Base-by-base conservation (phyloP, 495 filamentous ascomycete species). In the Lichina pygmaea region DNA sequence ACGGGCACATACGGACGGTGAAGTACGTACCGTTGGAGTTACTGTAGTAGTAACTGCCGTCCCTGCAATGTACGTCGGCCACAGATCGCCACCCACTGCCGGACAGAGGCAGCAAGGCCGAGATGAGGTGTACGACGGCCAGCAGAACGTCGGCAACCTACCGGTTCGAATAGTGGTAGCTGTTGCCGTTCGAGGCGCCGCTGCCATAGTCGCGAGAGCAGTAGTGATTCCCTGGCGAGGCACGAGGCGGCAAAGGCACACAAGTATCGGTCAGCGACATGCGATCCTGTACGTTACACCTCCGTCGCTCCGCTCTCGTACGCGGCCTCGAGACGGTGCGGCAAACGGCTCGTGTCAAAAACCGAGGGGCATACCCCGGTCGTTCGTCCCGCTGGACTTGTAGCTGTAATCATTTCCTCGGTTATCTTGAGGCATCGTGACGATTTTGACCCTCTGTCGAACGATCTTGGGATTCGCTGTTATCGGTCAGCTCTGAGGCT, bases 201-300 rank as follows among this genome's bases (percentile, higher is more conserved):
- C 24, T 44, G 24, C 44, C 44, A 15, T 46, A 46, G 44, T 46
- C 44, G 34, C 44, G 44, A 24, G 44, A 10, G 44, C 44, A 46
- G 44, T 46, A 46, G 44, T 46, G 44, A 7, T 46, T 46, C 17
- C 44, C 44, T 46, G 34, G 6, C 3, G 31, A 34, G 33, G 16
- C 24, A 11, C 9, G 12, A 8, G 16, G 44, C 24, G 44, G 31
- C 30, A 43, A 33, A 43, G 34, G 13, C 6, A 33, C 38, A 32
- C 10, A 33, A 7, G 10, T 17, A 33, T 11, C 10, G 5, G 15
- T 46, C 9, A 34, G 24, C 30, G 32, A 34, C 11, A 24, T 17
- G 1, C 44, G 17, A 46, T 2, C n/a, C n/a, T n/a, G n/a, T n/a
- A n/a, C 1, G 11, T 7, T 31, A 40, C n/a, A 40, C 2, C 30